phyloP scores from a whole-genome alignment of 2,329 filamentous ascomycete species.

The Beauveria caledonica region DNA sequence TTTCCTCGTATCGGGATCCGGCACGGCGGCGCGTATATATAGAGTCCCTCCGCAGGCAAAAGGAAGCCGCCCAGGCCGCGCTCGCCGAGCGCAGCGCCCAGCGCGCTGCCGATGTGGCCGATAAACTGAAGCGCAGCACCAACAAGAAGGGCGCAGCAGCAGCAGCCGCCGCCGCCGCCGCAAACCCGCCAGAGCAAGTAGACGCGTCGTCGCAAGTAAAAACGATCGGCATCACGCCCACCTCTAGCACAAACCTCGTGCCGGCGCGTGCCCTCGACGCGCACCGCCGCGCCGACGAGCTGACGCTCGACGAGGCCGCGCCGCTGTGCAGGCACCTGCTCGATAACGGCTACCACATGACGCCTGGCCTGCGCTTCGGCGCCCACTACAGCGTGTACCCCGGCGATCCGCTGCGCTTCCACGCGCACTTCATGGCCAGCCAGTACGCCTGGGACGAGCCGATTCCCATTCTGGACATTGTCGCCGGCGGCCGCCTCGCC shows the following conservation, averaged over 20 bases:
- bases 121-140: constrained; percentile 17
- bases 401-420: constrained; percentile 87
- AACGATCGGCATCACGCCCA: constrained; percentile 27
- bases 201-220: neutral
- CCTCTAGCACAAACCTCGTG: constrained; percentile 26
- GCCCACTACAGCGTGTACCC: constrained; percentile 93
- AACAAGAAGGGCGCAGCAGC: constrained; percentile 13
- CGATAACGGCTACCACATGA: constrained; percentile 71
- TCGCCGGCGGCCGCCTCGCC: constrained; percentile 78
- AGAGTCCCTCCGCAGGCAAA: constrained; percentile 42
- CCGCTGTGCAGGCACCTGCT: constrained; percentile 78
- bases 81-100: constrained; percentile 32
- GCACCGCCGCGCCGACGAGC: constrained; percentile 14
- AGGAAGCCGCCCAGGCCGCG: constrained; percentile 32
- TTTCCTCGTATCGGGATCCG: constrained; percentile 46
- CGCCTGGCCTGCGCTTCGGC: constrained; percentile 87
- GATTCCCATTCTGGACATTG: constrained; percentile 74
- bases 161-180: neutral
- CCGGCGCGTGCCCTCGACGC: constrained; percentile 12
- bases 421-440: constrained; percentile 88
- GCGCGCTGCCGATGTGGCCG: constrained; percentile 23
- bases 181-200: neutral
- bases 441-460: constrained; percentile 81
- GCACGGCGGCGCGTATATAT: constrained; percentile 56
- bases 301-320: constrained; percentile 17